A percentile compares a stretch with the other conserved stretches of the same genome.
Evolutionary conservation across 768 basidiomycete genomes (phyloP).

Genomic region (Trametes cingulata): DNA sequence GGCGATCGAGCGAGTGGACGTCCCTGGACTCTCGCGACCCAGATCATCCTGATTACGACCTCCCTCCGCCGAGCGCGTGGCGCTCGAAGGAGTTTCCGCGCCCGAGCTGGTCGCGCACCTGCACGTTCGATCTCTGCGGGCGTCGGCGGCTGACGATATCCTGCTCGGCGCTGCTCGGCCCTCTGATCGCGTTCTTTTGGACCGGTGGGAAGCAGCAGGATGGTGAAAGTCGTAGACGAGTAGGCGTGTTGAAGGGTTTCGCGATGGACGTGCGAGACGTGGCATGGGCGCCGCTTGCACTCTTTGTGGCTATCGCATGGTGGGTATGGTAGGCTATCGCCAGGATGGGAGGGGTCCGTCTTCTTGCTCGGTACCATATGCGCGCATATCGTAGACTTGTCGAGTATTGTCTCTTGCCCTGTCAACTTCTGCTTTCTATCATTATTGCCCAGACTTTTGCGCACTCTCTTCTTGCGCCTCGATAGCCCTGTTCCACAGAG

Average conservation of each 20-base stretch:
- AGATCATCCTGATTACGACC: slow-evolving; percentile 20
- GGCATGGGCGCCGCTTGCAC: slow-evolving; percentile 39
- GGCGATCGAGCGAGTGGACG: slow-evolving; percentile 5
- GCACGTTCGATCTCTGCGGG: slow-evolving; percentile 4
- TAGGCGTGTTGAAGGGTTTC: slow-evolving; percentile 33
- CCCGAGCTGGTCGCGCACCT: slow-evolving; percentile 10
- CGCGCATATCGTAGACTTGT: not conserved
- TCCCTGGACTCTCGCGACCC: slow-evolving; percentile 4
- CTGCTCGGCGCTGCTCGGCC: not conserved
- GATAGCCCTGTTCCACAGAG: slow-evolving; percentile 43
- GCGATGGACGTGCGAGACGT: slow-evolving; percentile 34
- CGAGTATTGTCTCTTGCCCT: no score
- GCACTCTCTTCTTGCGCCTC: slow-evolving; percentile 22
- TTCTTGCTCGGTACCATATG: not conserved
- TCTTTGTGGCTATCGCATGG: slow-evolving; percentile 36
- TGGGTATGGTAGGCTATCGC: slow-evolving; percentile 27
- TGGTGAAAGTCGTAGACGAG: slow-evolving; percentile 15
- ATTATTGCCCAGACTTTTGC: not conserved
- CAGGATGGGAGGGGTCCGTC: no score
- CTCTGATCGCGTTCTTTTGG: slow-evolving; percentile 7
- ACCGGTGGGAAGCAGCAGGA: not conserved
- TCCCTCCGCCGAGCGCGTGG: slow-evolving; percentile 26
- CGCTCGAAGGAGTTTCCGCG: slow-evolving; percentile 20
- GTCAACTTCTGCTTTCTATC: not conserved
- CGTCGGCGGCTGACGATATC: slow-evolving; percentile 3